Evolutionary conservation across 441 rosid genomes (phyloP), one percentile per base, ranked within the genome.

Genomic region (Raphanus hybrid): DNA sequence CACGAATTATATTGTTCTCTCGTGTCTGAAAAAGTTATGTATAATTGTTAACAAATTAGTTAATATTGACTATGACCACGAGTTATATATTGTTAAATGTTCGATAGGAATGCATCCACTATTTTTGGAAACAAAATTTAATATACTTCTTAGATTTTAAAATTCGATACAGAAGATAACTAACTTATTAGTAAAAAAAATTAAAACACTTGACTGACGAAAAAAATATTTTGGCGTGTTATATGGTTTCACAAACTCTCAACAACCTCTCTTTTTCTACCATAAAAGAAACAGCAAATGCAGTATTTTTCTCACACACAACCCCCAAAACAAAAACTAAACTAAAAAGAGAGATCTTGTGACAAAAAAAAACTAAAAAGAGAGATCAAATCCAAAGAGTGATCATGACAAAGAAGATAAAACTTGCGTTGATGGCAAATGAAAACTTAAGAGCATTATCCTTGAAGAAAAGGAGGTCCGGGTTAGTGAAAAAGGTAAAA

Each of bases 321-420:
- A n/a, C 11, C 65, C 20, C 9, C 18, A 5, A 18, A 23, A 10
- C 1, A 9, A 58, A 1, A 45, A 11, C n/a, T 10, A 23, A 34
- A 15, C 34, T 29, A 50, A 3, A 16, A 57, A 29, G 34, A 29
- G 34, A 29, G 34, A 29, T 29, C 34, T 23, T 23, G 26, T 23
- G 26, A 3, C 1, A 10, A 60, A 6, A 50, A 5, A 12, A 20
- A 66, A 16, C 1, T 8, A 2, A 55, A 69, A 68, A 73, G 59
- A 45, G 9, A 64, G 1, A 48, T 4, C 26, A 52, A 68, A 68
- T 26, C 2, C 7, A 59, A 60, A 67, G 20, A 27, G 64, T 54
- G 20, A 37, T 89, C 78, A 88, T 89, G 91, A 76, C 87, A 15
- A 85, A 86, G 77, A 92, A 85, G 77, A 82, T 88, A 67, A 85